A percentile compares a stretch with the other conserved stretches of the same genome.
Conservation (phyloP, 192 early-diverging fungal genomes). For the Spizellomyces sp. region DNA sequence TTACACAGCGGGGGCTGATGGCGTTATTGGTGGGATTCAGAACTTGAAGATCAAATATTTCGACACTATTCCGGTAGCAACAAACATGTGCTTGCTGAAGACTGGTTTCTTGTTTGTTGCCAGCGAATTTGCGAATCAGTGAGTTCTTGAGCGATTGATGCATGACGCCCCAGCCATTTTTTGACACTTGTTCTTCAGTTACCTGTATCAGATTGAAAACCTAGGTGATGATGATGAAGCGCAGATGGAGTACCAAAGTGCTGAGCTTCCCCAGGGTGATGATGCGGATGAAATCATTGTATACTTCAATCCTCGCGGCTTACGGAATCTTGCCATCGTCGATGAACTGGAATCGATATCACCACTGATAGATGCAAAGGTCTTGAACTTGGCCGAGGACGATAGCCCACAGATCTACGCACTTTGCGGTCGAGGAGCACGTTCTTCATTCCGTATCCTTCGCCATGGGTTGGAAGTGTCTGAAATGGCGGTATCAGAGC, state of each 20-base stretch:
- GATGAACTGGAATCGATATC: conserved; percentile 86
- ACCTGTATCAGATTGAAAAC: conserved; percentile 90
- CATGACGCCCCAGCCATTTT: not conserved
- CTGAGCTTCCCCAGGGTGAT: conserved; percentile 65
- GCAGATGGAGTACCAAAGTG: conserved; percentile 71
- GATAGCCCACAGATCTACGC: conserved; percentile 94
- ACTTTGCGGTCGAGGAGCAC: conserved; percentile 78
- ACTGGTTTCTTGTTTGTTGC: conserved; percentile 93
- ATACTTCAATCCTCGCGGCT: conserved; percentile 71
- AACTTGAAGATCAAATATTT: conserved; percentile 90
- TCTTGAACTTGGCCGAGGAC: conserved; percentile 87
- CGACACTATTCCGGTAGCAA: conserved; percentile 86
- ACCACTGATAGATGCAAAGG: conserved; percentile 81
- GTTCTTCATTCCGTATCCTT: conserved; percentile 83
- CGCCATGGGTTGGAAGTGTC: conserved; percentile 89
- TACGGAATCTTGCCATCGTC: conserved; percentile 85
- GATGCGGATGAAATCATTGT: conserved; percentile 48
- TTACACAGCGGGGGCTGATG: conserved; percentile 61
- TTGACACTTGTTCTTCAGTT: conserved; percentile 42
- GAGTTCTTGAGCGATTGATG: too few species aligned
- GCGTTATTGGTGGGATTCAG: conserved; percentile 45
- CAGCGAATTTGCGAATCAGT: conserved; percentile 88
- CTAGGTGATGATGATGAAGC: conserved; percentile 90
- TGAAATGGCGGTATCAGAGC: conserved; percentile 89
- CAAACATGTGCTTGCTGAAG: conserved; percentile 80